Evolutionary conservation across 2,329 filamentous ascomycete species (phyloP), one percentile per base, ranked within the genome.

Genomic region (Neoscytalidium dimidiatum): DNA sequence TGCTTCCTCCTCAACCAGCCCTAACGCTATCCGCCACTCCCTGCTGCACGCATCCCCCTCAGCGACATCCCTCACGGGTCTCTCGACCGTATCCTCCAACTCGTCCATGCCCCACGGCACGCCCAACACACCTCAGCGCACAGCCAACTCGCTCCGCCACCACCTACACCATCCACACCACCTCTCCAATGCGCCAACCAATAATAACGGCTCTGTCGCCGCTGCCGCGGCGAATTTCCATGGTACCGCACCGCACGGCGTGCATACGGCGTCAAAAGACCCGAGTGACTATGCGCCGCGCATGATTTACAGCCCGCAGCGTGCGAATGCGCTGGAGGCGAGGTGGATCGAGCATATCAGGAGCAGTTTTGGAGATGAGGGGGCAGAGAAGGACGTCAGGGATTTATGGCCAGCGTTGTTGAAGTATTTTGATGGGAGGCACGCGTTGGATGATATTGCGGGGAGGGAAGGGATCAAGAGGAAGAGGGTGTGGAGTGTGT

Each of bases 361-460:
- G 5, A 67, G 72, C 23, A 70, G 68, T 0, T 78, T 78, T 46
- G 67, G 71, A 48, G 74, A 76, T 19, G 57, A 65, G 17, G 53
- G 35, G 14, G 53, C 44, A 9, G 53, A 58, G 26, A 60, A 46
- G 28, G 86, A 88, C 66, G 77, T 91, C 14, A 83, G 86, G 46
- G 84, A 87, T 64, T 84, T 86, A 53, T 96, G 93, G 90, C 86
- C 87, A 2, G 81, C 85, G 49, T 88, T 97, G 70, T 85, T 89
- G 71, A 92, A 91, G 76, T 95, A 97, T 77, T 92, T 98, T 71
- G 94, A 98, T 75, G 95, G 95, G 0, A 86, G 85, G 64, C 89
- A 90, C 73, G 90, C 94, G 2, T 82, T 98, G 66, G 95, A 99
- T 79, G 89, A 94, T 70, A 90, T 99, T 69, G 87, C 91, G 1